phyloP scores from a whole-genome alignment of 371 early-diverging fungal species.

The Circinella umbellata region DNA sequence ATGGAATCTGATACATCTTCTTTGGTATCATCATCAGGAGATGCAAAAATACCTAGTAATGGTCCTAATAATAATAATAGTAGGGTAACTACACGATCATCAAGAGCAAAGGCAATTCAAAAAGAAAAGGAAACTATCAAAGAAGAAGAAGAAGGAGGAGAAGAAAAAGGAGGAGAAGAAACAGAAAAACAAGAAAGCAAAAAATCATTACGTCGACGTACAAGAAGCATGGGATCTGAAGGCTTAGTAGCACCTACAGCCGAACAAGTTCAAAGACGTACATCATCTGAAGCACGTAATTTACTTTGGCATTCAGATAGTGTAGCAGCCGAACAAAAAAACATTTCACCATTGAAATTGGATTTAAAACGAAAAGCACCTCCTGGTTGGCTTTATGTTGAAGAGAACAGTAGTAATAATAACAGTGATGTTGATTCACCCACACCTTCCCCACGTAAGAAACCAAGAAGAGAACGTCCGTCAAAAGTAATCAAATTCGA shows the following conservation, averaged over 20 bases:
- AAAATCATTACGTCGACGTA: conserved; percentile 16
- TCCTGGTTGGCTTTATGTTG: conserved; percentile 32
- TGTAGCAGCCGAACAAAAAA: background rate
- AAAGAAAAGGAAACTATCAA: too few species aligned
- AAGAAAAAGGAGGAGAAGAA: conserved; percentile 3
- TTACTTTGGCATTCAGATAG: conserved; percentile 23
- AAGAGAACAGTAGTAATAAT: conserved; percentile 12
- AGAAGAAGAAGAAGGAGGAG: too few species aligned
- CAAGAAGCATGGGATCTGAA: conserved; percentile 31
- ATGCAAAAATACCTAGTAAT: too few species aligned
- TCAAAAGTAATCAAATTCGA: conserved; percentile 1
- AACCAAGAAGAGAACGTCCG: background rate
- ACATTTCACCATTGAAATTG: conserved; percentile 8
- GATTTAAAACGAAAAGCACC: conserved; percentile 26
- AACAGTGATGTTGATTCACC: conserved; percentile 6
- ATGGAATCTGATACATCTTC: too few species aligned
- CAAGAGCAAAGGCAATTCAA: too few species aligned
- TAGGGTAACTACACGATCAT: too few species aligned
- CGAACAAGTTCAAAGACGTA: conserved; percentile 19
- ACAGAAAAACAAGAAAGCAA: conserved; percentile 11
- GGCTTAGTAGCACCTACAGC: conserved; percentile 27
- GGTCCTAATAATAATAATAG: too few species aligned
- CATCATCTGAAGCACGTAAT: conserved; percentile 24
- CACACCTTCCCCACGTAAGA: background rate
- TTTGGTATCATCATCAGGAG: too few species aligned